Evolutionary conservation across 2,329 filamentous ascomycete genomes (phyloP), one percentile per base, ranked within the genome.

Genomic region (Trichoderma sp.): DNA sequence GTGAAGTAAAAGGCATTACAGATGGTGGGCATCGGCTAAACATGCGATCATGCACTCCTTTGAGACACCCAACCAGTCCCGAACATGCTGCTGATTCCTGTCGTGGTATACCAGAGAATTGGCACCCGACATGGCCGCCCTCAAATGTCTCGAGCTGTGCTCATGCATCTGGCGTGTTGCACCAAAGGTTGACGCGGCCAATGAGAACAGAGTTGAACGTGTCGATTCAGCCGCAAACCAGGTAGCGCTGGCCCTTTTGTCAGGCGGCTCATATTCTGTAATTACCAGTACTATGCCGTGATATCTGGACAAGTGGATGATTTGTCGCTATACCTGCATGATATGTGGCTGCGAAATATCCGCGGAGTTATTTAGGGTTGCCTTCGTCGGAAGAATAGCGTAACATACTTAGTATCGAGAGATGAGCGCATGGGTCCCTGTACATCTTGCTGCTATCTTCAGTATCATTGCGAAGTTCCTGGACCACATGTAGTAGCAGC

Each of bases 41-140:
- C 6, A n/a, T 52, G 27, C 64, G 64, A 67, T 67, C 55, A 43
- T 19, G 55, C 64, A 52, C 40, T 49, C 49, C 10, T 59, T 21
- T 67, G 64, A 59, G 64, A 67, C 64, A 67, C 29, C 13, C 63
- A 59, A 49, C n/a, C 63, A 59, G 29, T 37, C 16, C 35, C 19
- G 35, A 14, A 21, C 21, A 35, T 43, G 57, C 27, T 47, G 10
- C 37, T 58, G 55, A 21, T 49, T 13, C 11, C 21, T 49, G 37
- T 16, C 31, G 35, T 49, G n/a, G 37, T 52, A 27, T 35, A 53
- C 47, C 60, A 63, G 43, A 53, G 60, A 37, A 53, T 33, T 43
- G 37, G 57, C 35, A 21, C 14, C 14, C 16, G 6, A 19, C 49
- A 67, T 49, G n/a, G 29, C 37, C 29, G 14, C 35, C 5, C 55